A percentile compares a stretch with the other conserved stretches of the same genome.
Evolutionary conservation across 2,329 filamentous ascomycete genomes (phyloP).

Genomic region (Aspergillus glaucus): DNA sequence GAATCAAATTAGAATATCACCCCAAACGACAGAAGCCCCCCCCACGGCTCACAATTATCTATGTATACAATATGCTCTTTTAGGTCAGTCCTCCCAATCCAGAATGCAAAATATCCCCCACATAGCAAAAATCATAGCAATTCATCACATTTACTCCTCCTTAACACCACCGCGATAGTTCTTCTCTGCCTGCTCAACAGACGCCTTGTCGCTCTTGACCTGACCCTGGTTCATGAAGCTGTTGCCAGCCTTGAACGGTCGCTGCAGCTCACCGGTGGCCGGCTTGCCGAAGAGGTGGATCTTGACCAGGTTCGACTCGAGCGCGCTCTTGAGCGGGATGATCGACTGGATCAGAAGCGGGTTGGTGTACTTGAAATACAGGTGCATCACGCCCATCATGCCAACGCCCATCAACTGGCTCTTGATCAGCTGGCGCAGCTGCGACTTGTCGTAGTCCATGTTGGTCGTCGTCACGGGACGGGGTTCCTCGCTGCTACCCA

Average conservation of each 20-base stretch:
- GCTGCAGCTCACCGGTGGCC: constrained; percentile 82
- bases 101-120: neutral
- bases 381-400: constrained; percentile 98
- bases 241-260: constrained; percentile 82
- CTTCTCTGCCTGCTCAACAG: constrained; percentile 47
- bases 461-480: constrained; percentile 96
- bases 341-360: constrained; percentile 97
- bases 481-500: constrained; percentile 89
- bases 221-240: constrained; percentile 70
- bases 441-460: constrained; percentile 84
- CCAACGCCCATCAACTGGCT: constrained; percentile 89
- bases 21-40: no score
- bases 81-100: neutral
- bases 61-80: neutral
- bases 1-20: no score
- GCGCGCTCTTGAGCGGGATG: constrained; percentile 89
- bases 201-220: constrained; percentile 87
- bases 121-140: neutral
- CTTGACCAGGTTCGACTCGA: constrained; percentile 95
- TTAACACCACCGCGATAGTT: constrained; percentile 46
- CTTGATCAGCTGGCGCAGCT: constrained; percentile 80
- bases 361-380: constrained; percentile 99
- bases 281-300: constrained; percentile 86
- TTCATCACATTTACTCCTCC: constrained; percentile 37
- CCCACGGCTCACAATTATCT: neutral